Evolutionary conservation across 2,329 filamentous ascomycete genomes (phyloP).

Genomic region (Cytospora mali): DNA sequence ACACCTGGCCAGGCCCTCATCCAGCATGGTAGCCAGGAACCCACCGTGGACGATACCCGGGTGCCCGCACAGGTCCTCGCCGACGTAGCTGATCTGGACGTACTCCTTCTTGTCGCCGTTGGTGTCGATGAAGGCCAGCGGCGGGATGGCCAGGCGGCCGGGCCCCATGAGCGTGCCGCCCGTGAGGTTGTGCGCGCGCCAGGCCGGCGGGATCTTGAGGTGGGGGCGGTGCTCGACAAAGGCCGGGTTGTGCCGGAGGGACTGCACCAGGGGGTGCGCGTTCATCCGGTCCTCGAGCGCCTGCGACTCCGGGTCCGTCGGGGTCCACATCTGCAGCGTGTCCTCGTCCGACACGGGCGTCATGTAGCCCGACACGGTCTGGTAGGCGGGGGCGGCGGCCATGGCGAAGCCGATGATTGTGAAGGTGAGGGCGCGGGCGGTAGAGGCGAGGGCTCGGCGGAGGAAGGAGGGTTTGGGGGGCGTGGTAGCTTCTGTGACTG

Average conservation of each 20-base stretch:
- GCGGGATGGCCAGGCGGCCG: conserved; percentile 77
- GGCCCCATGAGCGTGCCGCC: conserved; percentile 76
- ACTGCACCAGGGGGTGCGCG: conserved; percentile 71
- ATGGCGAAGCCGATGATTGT: conserved; percentile 58
- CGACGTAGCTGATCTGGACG: conserved; percentile 76
- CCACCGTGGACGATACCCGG: conserved; percentile 90
- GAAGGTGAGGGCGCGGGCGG: conserved; percentile 52
- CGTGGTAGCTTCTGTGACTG: conserved; percentile 26
- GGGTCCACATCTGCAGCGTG: conserved; percentile 67
- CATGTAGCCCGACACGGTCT: conserved; percentile 51
- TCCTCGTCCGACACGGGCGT: conserved; percentile 68
- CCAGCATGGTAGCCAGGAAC: conserved; percentile 85
- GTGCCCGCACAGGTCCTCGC: conserved; percentile 81
- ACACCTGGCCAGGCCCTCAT: conserved; percentile 85
- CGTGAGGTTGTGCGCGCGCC: conserved; percentile 77
- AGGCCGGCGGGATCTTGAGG: conserved; percentile 74
- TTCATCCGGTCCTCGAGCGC: conserved; percentile 75
- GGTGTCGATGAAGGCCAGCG: conserved; percentile 73
- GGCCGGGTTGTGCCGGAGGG: conserved; percentile 66
- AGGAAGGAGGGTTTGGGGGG: conserved; percentile 42
- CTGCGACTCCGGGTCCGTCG: conserved; percentile 54
- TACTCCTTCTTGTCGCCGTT: conserved; percentile 62
- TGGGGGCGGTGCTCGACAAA: conserved; percentile 82
- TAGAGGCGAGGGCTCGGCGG: conserved; percentile 48
- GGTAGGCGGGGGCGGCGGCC: conserved; percentile 54